Evolutionary conservation across 371 early-diverging fungal species (phyloP).

Genomic region (Apophysomyces variabilis): DNA sequence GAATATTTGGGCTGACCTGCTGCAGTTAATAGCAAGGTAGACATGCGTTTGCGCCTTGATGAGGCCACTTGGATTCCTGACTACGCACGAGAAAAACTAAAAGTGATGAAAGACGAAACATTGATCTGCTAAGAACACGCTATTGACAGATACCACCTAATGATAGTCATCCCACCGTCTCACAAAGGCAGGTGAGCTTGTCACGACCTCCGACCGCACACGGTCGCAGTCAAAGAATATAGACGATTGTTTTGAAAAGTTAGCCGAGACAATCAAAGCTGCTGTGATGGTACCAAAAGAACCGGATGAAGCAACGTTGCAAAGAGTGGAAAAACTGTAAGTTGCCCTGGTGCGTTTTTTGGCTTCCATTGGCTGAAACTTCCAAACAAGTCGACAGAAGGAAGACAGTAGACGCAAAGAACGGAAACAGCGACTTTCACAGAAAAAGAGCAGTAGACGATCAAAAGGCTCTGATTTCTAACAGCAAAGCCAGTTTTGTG

Average conservation of each 20-base stretch:
- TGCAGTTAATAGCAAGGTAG: conserved; percentile 86
- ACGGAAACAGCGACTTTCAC: conserved; percentile 38
- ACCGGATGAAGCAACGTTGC: conserved; percentile 66
- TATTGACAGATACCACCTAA: background rate
- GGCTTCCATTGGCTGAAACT: too few relatives aligned
- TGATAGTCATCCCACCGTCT: conserved; percentile 56
- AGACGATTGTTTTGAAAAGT: conserved; percentile 80
- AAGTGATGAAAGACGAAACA: background rate
- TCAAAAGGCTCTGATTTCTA: conserved; percentile 37
- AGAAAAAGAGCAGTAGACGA: conserved; percentile 44
- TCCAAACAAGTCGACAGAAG: conserved; percentile 4
- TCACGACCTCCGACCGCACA: conserved; percentile 77
- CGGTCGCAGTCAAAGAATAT: conserved; percentile 82
- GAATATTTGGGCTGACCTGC: background rate
- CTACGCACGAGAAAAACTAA: conserved; percentile 61
- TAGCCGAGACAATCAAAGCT: conserved; percentile 62
- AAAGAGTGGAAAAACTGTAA: conserved; percentile 68
- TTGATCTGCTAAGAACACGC: background rate
- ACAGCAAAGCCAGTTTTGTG: background rate
- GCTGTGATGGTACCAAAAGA: conserved; percentile 77
- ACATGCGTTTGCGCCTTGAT: conserved; percentile 70
- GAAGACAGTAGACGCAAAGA: conserved; percentile 30
- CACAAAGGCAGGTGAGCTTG: conserved; percentile 76
- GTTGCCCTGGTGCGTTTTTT: conserved; percentile 17
- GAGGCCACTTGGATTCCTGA: conserved; percentile 82